Base-by-base conservation (phyloP, 371 early-diverging fungal genomes). In the Choanephora cucurbitarum region DNA sequence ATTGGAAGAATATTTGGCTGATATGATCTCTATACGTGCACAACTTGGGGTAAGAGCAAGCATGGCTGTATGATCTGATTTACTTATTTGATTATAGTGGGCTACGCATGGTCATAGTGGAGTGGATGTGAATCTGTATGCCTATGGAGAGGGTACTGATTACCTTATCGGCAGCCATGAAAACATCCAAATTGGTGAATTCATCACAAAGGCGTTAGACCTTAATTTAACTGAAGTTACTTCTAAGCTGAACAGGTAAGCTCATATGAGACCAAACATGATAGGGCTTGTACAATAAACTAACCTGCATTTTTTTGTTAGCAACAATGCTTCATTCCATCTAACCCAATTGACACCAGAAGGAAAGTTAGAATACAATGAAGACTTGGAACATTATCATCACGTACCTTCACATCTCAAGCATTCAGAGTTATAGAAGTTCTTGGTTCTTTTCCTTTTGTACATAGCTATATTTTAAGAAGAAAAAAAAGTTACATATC, bases 91-190 rank as follows among this genome's bases (percentile, higher is more conserved):
- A 39, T 44, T 51, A 41, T 53, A 89, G 57, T 98, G 95, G 94
- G 79, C 91, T 5, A 95, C 95, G 0, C 89, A 91, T 63, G 96
- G 96, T 0, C 97, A 97, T 56, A 90, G 95, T 18, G 95, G 90
- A 4, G 92, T 94, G 7, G 97, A 96, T 76, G 98, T 97, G 0
- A 97, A 95, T 55, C 67, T 96, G n/a, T 92, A 91, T 64, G 91
- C 92, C 0, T 83, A 86, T 39, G 92, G 93, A 3, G 52, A 55
- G 8, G 64, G 72, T 10, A 52, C 81, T 7, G 57, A 78, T 9
- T 28, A 42, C 9, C 56, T 93, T 46, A 57, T 60, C 14, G 92
- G 92, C 6, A 88, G 82, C 66, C 80, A 83, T 60, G 93, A 92
- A 58, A 97, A 97, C 70, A 95, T 88, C 0, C 88, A 92, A 22